Base-by-base conservation (phyloP, 371 early-diverging fungal genomes). In the Mucor irregularis region DNA sequence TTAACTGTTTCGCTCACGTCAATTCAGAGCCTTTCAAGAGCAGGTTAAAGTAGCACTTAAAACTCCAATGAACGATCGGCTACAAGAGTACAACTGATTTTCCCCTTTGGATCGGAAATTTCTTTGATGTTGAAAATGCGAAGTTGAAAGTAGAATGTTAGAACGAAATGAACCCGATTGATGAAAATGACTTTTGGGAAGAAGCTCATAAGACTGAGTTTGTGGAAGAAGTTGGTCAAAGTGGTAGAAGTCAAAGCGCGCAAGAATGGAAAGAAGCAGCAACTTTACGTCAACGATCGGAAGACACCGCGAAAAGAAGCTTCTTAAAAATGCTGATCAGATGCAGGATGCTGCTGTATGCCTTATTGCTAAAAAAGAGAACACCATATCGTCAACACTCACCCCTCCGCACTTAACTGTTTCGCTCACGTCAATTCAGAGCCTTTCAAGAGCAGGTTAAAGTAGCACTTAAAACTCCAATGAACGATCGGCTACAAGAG, bases 311-410 rank as follows among this genome's bases (percentile, higher is more conserved):
- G 5, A 53, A 53, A 19, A 43, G 54, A 53, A 46, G 26, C 4
- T 43, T 53, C n/a, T 53, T 53, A 8, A 9, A 28, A 10, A 5
- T 44, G 5, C 45, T 53, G 35, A n/a, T 53, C 16, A 43, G 45
- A 24, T 44, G 46, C 56, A 56, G 31, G 56, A 56, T 33, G 38
- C 56, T 22, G 56, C 49, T 13, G 56, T 48, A 0, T 56, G 40
- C 24, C 11, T 48, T 1, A 16, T 24, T 22, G 22, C 33, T 1
- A 56, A 56, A 5, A 56, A 40, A 25, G 31, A 49, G 31, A 56
- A 56, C n/a, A n/a, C 42, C 30, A 42, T 1, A 2, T 2, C n/a
- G 49, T 56, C 42, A 56, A 48, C 33, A 10, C 30, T 16, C 22
- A 53, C n/a, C n/a, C n/a, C n/a, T n/a, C n/a, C n/a, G n/a, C n/a